Evolutionary conservation across 83 land plant genomes (phyloP), one percentile per base, ranked within the genome.

Genomic region (Picea abies): DNA sequence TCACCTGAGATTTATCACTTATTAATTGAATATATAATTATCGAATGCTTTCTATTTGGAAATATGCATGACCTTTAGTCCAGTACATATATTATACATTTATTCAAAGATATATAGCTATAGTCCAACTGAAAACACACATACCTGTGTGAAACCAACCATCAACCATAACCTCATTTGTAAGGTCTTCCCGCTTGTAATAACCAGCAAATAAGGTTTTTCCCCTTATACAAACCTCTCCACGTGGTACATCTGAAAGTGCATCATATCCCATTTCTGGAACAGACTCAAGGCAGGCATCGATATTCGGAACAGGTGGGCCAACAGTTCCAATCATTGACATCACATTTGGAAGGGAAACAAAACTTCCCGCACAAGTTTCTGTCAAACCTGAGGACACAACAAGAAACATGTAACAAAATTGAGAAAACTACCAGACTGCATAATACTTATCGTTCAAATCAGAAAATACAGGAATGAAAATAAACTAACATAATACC

Each of bases 131-230:
- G 81, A 41, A 22, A 12, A 26, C 19, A 29, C 64, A 41, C 41
- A 35, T 63, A 98, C 99, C 99, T 87, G 99, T 98, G 85, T 92
- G 96, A 83, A 98, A 93, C 99, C 99, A 98, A 22, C 99, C 99
- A 88, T 98, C 93, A 79, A 91, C 83, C 81, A 96, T 41, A 39
- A 89, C 97, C 79, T 98, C 99, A 4, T 88, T 86, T 60, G 99
- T 98, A 39, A 96, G 94, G 73, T 98, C 99, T 29, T 94, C 99
- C 12, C 99, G 90, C 83, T 96, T 98, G 87, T 94, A 89, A 82
- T 98, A 98, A 23, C 99, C 99, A n/a, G 90, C 86, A 83, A 98
- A 98, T 1, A 98, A 41, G n/a, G 98, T 92, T 17, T 91, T 88
- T 20, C 99, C 99, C 84, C 95, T 73, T 62, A 98, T 70, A 79